Evolutionary conservation across 2,329 filamentous ascomycete genomes (phyloP).

Genomic region (Sporothrix schenckii): DNA sequence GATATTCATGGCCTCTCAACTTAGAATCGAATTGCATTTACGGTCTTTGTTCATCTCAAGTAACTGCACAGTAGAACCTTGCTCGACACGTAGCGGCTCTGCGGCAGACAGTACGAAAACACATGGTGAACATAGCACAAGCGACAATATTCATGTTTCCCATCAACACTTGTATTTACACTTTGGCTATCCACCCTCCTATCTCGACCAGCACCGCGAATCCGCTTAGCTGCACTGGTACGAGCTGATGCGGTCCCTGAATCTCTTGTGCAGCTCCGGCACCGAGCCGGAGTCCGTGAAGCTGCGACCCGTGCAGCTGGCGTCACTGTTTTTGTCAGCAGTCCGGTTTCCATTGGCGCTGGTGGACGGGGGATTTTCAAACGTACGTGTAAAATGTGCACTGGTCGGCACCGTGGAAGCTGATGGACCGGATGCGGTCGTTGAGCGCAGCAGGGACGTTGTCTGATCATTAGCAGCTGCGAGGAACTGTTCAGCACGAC

Average conservation of each 20-base stretch:
- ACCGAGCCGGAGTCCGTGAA: constrained; percentile 7
- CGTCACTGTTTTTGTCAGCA: not conserved
- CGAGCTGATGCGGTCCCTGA: constrained; percentile 6
- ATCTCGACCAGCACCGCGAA: not conserved
- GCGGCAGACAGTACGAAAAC: too few species aligned
- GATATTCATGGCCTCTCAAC: not conserved
- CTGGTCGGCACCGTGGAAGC: constrained; percentile 17
- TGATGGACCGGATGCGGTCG: constrained; percentile 23
- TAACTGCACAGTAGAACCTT: too few species aligned
- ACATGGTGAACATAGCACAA: too few species aligned
- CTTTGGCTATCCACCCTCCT: not conserved
- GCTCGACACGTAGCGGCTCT: not conserved
- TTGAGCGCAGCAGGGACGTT: not conserved
- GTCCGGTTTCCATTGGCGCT: not conserved
- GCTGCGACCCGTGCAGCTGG: not conserved
- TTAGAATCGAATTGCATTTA: not conserved
- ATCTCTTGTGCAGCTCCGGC: not conserved
- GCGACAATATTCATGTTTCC: too few species aligned
- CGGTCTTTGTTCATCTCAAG: not conserved
- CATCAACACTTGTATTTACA: not conserved
- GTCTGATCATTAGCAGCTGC: not conserved
- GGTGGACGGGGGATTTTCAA: not conserved
- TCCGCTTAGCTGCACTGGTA: not conserved
- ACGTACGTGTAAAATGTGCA: constrained; percentile 23
- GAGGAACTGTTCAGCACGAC: not conserved